phyloP scores from a whole-genome alignment of 345 rosid species.

The Passiflora organensis region DNA sequence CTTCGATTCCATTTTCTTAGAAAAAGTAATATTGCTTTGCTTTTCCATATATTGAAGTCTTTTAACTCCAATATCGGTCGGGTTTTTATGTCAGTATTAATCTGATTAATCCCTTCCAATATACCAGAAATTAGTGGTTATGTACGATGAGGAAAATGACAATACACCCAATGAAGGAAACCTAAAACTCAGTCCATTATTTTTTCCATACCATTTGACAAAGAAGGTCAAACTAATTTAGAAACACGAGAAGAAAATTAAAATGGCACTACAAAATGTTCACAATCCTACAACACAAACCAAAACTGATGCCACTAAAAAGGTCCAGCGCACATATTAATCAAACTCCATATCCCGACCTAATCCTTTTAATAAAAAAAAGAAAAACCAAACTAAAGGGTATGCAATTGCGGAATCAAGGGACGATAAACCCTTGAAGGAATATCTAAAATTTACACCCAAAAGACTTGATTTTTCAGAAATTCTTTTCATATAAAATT shows the following conservation, averaged over 20 bases:
- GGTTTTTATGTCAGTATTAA: too few relatives aligned
- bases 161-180: neutral
- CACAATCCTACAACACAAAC: constrained; percentile 20
- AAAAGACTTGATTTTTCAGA: constrained; percentile 18
- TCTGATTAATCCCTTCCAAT: too few relatives aligned
- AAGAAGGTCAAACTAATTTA: neutral
- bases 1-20: too few relatives aligned
- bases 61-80: too few relatives aligned
- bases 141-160: neutral
- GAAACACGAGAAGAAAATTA: neutral
- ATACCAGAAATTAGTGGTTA: too few relatives aligned
- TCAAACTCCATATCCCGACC: constrained; percentile 16
- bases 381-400: neutral
- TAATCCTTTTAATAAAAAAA: constrained; percentile 10
- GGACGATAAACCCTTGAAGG: constrained; percentile 20
- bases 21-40: too few relatives aligned
- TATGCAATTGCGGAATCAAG: constrained; percentile 21
- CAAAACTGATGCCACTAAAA: constrained; percentile 35
- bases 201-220: neutral
- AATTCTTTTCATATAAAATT: constrained; percentile 20
- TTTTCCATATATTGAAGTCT: too few relatives aligned
- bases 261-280: neutral
- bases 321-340: constrained; percentile 18
- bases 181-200: too few relatives aligned
- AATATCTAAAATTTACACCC: constrained; percentile 50